A percentile compares a stretch with the other conserved stretches of the same genome.
Evolutionary conservation across 108 stramenopile genomes (phyloP).

Genomic region (Skeletonema marinoi): DNA sequence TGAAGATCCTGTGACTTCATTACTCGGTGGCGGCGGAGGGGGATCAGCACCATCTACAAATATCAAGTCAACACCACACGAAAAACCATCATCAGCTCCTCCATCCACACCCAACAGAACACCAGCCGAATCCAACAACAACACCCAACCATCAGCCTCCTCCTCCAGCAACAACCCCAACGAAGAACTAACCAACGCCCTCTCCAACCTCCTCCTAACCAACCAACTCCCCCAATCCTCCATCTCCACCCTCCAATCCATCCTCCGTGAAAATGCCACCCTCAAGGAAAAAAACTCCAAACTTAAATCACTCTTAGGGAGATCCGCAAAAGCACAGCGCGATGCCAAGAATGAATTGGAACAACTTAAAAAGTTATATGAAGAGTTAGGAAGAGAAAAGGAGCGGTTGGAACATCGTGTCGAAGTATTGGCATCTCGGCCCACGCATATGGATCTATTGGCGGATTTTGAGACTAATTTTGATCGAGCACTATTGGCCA

Average conservation of each 20-base stretch:
- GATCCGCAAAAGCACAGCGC: conserved; percentile 86
- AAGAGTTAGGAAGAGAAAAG: conserved; percentile 53
- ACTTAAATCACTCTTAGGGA: conserved; percentile 82
- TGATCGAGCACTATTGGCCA: conserved; percentile 75
- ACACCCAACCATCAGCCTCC: too few species aligned
- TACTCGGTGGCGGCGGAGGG: not conserved
- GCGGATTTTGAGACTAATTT: conserved; percentile 92
- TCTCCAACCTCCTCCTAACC: conserved; percentile 31
- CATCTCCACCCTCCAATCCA: conserved; percentile 51
- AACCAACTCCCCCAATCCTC: conserved; percentile 36
- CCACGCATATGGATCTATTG: conserved; percentile 85
- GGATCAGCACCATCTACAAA: not conserved
- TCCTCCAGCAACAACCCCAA: not conserved
- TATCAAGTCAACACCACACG: too few species aligned
- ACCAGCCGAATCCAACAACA: too few species aligned
- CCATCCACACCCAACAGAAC: too few species aligned
- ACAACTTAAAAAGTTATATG: conserved; percentile 53
- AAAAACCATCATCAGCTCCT: too few species aligned
- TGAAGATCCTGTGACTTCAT: not conserved
- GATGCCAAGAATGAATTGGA: conserved; percentile 83
- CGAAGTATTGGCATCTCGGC: conserved; percentile 76
- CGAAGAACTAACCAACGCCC: conserved; percentile 26
- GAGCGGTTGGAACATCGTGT: conserved; percentile 70
- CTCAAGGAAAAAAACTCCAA: conserved; percentile 82
- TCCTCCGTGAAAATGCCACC: conserved; percentile 70